A percentile compares a stretch with the other conserved stretches of the same genome.
Evolutionary conservation across 306 rosid species (phyloP).

Genomic region (Biancaea sappan): DNA sequence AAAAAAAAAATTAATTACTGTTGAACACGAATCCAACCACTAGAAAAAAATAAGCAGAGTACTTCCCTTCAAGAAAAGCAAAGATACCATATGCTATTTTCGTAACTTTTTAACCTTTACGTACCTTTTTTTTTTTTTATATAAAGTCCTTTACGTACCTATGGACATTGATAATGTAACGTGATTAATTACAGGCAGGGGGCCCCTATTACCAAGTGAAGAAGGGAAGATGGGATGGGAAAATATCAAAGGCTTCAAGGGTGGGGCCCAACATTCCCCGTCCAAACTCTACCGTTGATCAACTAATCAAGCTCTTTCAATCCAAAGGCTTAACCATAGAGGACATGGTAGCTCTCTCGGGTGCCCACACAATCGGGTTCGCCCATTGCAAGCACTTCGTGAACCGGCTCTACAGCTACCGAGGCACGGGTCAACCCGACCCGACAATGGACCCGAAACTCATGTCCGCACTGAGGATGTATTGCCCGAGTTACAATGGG

Average conservation of each 20-base stretch:
- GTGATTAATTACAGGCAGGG: slow-evolving; percentile 67
- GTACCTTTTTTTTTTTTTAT: too few species aligned
- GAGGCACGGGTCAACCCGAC: slow-evolving; percentile 65
- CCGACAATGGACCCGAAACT: slow-evolving; percentile 67
- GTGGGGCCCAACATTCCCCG: slow-evolving; percentile 72
- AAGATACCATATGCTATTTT: too few species aligned
- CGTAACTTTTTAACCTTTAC: too few species aligned
- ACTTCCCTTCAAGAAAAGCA: too few species aligned
- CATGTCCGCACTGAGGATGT: slow-evolving; percentile 60
- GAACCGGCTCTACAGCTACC: slow-evolving; percentile 60
- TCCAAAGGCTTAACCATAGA: slow-evolving; percentile 67
- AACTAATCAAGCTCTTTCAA: slow-evolving; percentile 73
- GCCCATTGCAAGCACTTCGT: slow-evolving; percentile 77
- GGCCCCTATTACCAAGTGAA: slow-evolving; percentile 88
- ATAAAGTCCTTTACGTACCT: too few species aligned
- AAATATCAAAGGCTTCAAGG: slow-evolving; percentile 74
- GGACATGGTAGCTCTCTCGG: slow-evolving; percentile 85
- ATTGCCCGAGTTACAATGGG: slow-evolving; percentile 79
- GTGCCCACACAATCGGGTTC: slow-evolving; percentile 88
- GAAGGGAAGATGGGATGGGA: slow-evolving; percentile 96
- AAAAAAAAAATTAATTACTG: too few species aligned
- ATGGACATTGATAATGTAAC: too few species aligned
- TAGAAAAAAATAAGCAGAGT: too few species aligned
- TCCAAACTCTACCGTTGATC: slow-evolving; percentile 77
- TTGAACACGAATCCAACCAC: too few species aligned